Percentiles rank a stretch among this genome's conserved stretches.
These are phyloP conservation scores for Nakazawaea pomicola DNA, from an alignment of 805 yeast species.

Conservation along the genomic window DNA sequence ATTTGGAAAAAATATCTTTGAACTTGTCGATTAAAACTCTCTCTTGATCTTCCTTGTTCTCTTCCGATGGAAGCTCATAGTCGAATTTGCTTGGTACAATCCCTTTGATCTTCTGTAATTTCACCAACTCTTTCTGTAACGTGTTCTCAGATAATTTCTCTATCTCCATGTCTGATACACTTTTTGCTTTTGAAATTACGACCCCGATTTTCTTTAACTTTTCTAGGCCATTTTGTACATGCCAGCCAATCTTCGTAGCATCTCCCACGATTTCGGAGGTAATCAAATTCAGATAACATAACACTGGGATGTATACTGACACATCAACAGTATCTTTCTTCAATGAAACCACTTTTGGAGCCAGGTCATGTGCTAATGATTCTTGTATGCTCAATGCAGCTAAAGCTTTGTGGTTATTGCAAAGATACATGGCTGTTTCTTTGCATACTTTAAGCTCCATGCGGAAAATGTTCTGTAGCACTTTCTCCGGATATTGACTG, in stretches of 20 bases:
- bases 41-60: conserved; percentile 12
- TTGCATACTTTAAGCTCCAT: conserved; percentile 16
- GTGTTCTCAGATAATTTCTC: too few species aligned
- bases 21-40: conserved; percentile 13
- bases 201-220: conserved; percentile 7
- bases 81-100: conserved; percentile 16
- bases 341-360: neutral
- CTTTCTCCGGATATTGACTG: conserved; percentile 24
- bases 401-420: neutral
- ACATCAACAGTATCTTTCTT: neutral
- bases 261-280: neutral
- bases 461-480: conserved; percentile 23
- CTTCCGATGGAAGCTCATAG: conserved; percentile 2
- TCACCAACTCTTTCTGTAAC: conserved; percentile 22
- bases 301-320: neutral
- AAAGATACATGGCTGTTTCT: conserved; percentile 8
- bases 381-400: conserved; percentile 1
- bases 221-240: conserved; percentile 22
- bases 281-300: conserved; percentile 6
- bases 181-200: too few species aligned
- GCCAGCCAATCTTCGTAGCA: conserved; percentile 17
- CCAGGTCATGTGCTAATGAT: neutral
- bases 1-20: conserved; percentile 4
- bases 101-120: conserved; percentile 18
- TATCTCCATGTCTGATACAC: too few species aligned